Conservation (phyloP, 495 filamentous ascomycete genomes). For the Aspergillus nidulans region DNA sequence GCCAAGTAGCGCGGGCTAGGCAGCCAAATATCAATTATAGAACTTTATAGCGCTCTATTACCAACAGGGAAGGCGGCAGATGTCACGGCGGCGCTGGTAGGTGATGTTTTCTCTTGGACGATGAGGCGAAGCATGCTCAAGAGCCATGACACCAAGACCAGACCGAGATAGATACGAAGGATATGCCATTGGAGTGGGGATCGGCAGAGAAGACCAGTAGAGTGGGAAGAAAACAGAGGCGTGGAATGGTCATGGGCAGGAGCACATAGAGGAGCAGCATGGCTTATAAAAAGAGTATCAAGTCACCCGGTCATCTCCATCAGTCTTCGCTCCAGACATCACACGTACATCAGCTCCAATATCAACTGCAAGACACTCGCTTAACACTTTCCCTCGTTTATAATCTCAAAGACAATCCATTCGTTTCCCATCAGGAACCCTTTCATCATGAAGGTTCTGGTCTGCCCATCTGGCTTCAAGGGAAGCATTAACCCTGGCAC, state of each 20-base stretch:
- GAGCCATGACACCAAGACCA: background rate
- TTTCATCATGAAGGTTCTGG: constrained; percentile 8
- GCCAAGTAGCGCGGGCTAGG: background rate
- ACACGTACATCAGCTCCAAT: background rate
- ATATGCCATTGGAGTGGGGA: background rate
- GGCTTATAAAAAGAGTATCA: background rate
- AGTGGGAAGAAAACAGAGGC: background rate
- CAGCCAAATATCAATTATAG: constrained; percentile 7
- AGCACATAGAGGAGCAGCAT: too few relatives aligned
- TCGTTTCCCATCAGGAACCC: background rate
- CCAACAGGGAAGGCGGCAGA: background rate
- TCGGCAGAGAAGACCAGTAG: background rate
- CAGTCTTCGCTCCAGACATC: background rate
- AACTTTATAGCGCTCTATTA: background rate
- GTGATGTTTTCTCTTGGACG: background rate
- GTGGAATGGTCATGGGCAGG: too few relatives aligned
- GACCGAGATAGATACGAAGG: background rate
- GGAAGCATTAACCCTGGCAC: constrained; percentile 6
- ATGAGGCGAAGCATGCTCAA: background rate
- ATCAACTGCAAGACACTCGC: background rate
- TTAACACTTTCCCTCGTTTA: background rate
- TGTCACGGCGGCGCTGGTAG: background rate
- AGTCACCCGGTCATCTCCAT: background rate
- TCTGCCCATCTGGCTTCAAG: constrained; percentile 12
- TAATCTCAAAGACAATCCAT: background rate